Evolutionary conservation across 2,329 filamentous ascomycete species (phyloP).

Genomic region (Ophiostoma novo-ulmi): DNA sequence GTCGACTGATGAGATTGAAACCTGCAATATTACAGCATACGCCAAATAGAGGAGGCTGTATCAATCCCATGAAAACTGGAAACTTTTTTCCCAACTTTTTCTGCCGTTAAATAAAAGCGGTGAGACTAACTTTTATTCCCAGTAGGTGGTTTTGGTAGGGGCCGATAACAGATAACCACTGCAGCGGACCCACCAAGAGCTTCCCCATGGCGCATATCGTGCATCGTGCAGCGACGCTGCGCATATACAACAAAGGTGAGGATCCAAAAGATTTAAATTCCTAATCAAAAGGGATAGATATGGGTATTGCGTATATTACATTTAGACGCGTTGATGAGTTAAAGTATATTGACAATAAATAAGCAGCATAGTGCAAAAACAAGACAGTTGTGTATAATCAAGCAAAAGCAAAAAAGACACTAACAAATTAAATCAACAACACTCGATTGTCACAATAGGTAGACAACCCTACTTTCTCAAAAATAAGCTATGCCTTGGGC

Average conservation of each 20-base stretch:
- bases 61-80: slow-evolving; percentile 12
- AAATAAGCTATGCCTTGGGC: slow-evolving; percentile 21
- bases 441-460: no score
- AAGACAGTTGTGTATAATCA: slow-evolving; percentile 2
- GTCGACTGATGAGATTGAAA: background rate
- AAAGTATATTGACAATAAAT: background rate
- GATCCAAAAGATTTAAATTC: background rate
- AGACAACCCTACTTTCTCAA: background rate
- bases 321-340: background rate
- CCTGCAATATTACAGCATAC: background rate
- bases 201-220: background rate
- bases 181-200: background rate
- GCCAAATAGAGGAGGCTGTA: slow-evolving; percentile 20
- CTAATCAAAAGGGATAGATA: background rate
- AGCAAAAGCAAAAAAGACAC: background rate
- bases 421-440: background rate
- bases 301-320: background rate
- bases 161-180: slow-evolving; percentile 11
- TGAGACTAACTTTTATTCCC: background rate
- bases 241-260: background rate
- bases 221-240: background rate
- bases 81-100: slow-evolving; percentile 25
- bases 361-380: background rate
- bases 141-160: background rate
- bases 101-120: slow-evolving; percentile 26